Evolutionary conservation across 371 early-diverging fungal genomes (phyloP), one percentile per base, ranked within the genome.

Genomic region (Dichotomocladium elegans): DNA sequence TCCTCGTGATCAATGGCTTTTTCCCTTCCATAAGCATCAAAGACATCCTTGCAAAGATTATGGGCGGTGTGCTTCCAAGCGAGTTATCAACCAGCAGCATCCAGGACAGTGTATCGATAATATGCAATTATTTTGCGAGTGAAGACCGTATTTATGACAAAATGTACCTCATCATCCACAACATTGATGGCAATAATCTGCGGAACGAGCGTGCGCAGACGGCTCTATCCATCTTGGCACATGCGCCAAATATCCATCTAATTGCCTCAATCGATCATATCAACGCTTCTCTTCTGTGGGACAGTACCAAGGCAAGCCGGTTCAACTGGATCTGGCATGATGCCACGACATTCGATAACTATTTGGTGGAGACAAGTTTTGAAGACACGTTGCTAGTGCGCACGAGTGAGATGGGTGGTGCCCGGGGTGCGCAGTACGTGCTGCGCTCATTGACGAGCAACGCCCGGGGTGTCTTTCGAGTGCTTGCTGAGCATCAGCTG

Each of bases 241-340:
- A 71, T 11, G 74, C 75, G 43, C 81, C 84, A 4, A 66, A 79
- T 35, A 79, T 97, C 15, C 85, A 86, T 41, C 47, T 96, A n/a
- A 58, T 96, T 19, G 94, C 91, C 0, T 88, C 93, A 0, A 70
- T 92, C 10, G 98, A 98, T 70, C 92, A 96, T 63, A 90, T 95
- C 58, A 87, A 94, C 55, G 82, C 94, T 24, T 85, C 88, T 5
- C 60, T 95, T 31, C 64, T 95, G 21, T 96, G 94, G 95, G 95
- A 96, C 64, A 75, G 83, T 41, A 79, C 79, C 42, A 79, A 82
- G 31, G 49, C 79, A 1, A 67, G 80, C 12, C 72, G 79, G 17
- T 94, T 90, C 62, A 84, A 83, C 42, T 95, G 89, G 89, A 64
- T 88, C 2, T 93, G 90, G 89, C 95, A 95, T 63, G 94, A 96